These are phyloP conservation scores for Colletotrichum sp. DNA, from an alignment of 2,329 filamentous ascomycete species.

Conservation along the genomic window DNA sequence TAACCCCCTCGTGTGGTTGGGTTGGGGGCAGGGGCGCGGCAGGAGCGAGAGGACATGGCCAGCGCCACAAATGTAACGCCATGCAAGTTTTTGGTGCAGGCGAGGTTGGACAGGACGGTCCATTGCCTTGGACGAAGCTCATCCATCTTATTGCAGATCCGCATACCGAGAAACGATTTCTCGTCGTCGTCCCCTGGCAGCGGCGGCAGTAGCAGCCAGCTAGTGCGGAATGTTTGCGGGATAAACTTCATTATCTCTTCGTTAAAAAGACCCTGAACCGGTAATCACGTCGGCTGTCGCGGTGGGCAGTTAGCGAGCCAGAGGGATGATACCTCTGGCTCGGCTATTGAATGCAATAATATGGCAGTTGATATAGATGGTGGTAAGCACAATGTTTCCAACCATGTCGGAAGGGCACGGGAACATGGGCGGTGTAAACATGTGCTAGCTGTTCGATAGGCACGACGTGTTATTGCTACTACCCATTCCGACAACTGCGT, in stretches of 20 bases:
- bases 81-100: constrained; percentile 3
- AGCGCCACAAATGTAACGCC: constrained; percentile 6
- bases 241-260: neutral
- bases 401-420: neutral
- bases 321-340: neutral
- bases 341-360: neutral
- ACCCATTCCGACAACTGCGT: neutral
- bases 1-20: neutral
- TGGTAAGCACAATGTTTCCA: neutral
- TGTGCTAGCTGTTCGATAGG: neutral
- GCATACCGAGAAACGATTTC: neutral
- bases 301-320: neutral
- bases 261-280: neutral
- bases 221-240: neutral
- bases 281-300: constrained; percentile 3
- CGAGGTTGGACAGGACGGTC: neutral
- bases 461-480: neutral
- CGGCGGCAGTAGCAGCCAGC: neutral
- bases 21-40: neutral
- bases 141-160: neutral
- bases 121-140: neutral
- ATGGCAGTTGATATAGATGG: neutral
- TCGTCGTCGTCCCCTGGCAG: neutral
- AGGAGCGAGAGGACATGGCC: neutral
- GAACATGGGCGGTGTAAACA: neutral